Evolutionary conservation across 805 yeast species (phyloP), one percentile per base, ranked within the genome.

Genomic region (Saccharomyces mikatae): DNA sequence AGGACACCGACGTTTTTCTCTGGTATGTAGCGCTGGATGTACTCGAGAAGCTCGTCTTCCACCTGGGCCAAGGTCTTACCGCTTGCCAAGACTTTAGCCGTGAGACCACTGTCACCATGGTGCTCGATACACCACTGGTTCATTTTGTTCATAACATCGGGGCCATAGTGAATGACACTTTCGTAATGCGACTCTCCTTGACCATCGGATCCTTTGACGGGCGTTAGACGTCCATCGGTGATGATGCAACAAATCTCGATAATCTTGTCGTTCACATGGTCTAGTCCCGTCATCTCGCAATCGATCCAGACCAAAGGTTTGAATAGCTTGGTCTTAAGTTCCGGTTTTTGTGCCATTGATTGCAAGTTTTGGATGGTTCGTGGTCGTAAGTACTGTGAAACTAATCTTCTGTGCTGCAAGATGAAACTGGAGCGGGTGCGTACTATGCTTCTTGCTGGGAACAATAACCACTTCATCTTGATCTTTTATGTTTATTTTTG

Each of bases 281-380:
- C 86, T 44, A 94, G 73, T 0, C 99, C 99, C 0, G 99, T 94
- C 99, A 94, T 94, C 69, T 94, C 99, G 71, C 98, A 94, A 72
- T 94, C 99, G 17, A 94, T 78, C 99, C 99, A 94, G 3, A 94
- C 95, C 21, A 92, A 75, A 6, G 80, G 79, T 49, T 71, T 67
- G 58, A 54, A 63, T 26, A 53, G 56, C 41, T 60, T 51, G 44
- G 44, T 36, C 9, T 36, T 36, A 17, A 17, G 24, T 36, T 36
- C 44, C 13, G 44, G 44, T 3, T 21, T 41, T 41, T 41, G 21
- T 49, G 48, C 44, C 47, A 29, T 22, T 41, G 22, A 28, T 28
- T n/a, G 51, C 30, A 27, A 26, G 6, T 50, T 41, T 41, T 24
- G 22, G 10, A 27, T 6, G n/a, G 28, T 36, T 24, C 46, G 30